A percentile compares a stretch with the other conserved stretches of the same genome.
Evolutionary conservation across 1,139 yeast species (phyloP).

Genomic region (Keqinozyma sinolaborantium): DNA sequence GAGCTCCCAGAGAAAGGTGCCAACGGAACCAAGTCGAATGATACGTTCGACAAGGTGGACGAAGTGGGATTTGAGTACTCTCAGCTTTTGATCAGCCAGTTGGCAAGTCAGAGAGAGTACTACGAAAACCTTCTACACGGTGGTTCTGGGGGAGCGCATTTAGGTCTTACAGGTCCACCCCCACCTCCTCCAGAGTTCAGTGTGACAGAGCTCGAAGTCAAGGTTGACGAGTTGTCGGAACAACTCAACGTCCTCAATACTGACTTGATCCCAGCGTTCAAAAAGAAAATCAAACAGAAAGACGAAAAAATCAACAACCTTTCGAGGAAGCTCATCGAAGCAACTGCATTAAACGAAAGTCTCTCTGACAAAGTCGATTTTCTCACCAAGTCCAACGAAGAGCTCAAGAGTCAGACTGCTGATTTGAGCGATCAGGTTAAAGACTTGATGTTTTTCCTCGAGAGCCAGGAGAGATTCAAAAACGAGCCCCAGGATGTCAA

Average conservation of each 20-base stretch:
- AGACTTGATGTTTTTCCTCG: conserved; percentile 80
- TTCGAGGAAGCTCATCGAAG: conserved; percentile 25
- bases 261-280: conserved; percentile 29
- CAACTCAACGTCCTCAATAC: conserved; percentile 20
- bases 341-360: conserved; percentile 50
- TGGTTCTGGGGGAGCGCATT: conserved; percentile 19
- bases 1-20: conserved; percentile 51
- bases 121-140: conserved; percentile 49
- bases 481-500: conserved; percentile 67
- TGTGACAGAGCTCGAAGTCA: conserved; percentile 29
- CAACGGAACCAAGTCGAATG: conserved; percentile 6
- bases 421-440: conserved; percentile 67
- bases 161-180: conserved; percentile 2
- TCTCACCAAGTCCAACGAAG: conserved; percentile 26
- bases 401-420: conserved; percentile 33
- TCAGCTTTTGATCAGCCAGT: conserved; percentile 70
- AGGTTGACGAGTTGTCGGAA: conserved; percentile 27
- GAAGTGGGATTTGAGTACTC: conserved; percentile 76
- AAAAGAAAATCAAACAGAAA: conserved; percentile 25
- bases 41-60: conserved; percentile 34
- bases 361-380: conserved; percentile 56
- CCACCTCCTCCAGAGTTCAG: conserved; percentile 3
- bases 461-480: conserved; percentile 67
- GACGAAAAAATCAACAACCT: conserved; percentile 28
- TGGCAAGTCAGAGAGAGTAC: conserved; percentile 86